Base-by-base conservation (phyloP, 345 rosid species). In the Citrus australasica region DNA sequence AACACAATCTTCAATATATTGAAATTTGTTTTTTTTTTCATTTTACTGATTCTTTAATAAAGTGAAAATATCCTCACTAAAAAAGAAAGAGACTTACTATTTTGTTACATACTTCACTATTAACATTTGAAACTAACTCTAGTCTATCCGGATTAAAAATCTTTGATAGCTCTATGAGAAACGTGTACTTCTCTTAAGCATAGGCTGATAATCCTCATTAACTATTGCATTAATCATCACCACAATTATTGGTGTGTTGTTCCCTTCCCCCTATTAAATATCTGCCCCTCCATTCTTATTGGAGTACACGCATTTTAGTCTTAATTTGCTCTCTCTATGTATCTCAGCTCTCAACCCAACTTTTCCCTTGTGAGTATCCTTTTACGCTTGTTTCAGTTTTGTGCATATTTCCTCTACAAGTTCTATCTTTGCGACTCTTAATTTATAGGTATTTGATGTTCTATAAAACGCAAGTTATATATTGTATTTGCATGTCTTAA, bases 181-280 rank as follows among this genome's bases (percentile, higher is more conserved):
- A 70, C 82, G 79, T 79, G 87, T 30, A 82, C 82, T 70, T 67
- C 66, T 76, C 37, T 73, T 40, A 62, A 80, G 58, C 81, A 78
- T 76, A 63, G 9, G 62, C 71, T 71, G n/a, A 67, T 55, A 64
- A 69, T 84, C 80, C n/a, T 70, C 51, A 58, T 10, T 40, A 13
- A 3, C 16, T 46, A 81, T 62, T 51, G 21, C 21, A 21, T 7
- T 64, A 69, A 67, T 71, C 62, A 78, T 68, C 65, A 48, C 67
- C 65, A 48, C 67, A 69, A 80, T 81, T 63, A 72, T 75, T 75
- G 62, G 78, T 64, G 77, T 76, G 33, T 30, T 33, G 58, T 53
- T n/a, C 38, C 32, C 55, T 51, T 25, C 24, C 65, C 78, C 64
- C 80, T 63, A 72, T 82, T 74, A 78, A 84, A 73, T 77, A 74